These are phyloP conservation scores for Pontederia paniculata DNA, from an alignment of 176 grass and related monocot species.

Conservation along the genomic window DNA sequence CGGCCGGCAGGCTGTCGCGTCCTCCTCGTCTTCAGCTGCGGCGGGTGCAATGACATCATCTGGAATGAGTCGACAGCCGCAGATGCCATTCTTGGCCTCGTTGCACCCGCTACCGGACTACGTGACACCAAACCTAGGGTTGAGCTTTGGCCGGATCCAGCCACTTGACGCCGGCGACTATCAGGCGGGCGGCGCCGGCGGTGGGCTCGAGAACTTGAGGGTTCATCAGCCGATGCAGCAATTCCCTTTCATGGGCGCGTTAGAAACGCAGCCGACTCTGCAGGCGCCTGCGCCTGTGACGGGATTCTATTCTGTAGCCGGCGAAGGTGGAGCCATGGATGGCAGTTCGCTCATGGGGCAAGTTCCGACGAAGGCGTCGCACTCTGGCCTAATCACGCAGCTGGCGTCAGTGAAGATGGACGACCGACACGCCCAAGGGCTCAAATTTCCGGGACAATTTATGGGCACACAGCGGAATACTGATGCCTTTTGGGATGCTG, in stretches of 20 bases:
- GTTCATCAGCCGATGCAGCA: slow-evolving; percentile 40
- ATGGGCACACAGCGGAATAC: slow-evolving; percentile 33
- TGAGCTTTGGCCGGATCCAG: slow-evolving; percentile 56
- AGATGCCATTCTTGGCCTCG: slow-evolving; percentile 50
- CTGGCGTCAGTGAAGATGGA: slow-evolving; percentile 44
- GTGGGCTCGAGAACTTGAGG: slow-evolving; percentile 52
- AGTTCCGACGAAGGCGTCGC: slow-evolving; percentile 21
- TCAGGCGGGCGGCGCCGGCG: slow-evolving; percentile 31
- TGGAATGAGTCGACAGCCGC: slow-evolving; percentile 26
- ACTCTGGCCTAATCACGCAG: slow-evolving; percentile 18
- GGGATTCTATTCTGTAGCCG: slow-evolving; percentile 33
- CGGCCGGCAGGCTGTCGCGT: slow-evolving; percentile 6
- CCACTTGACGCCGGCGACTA: slow-evolving; percentile 40
- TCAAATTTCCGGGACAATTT: slow-evolving; percentile 43
- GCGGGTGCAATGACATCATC: slow-evolving; percentile 12
- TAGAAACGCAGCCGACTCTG: slow-evolving; percentile 29
- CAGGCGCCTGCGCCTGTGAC: not conserved
- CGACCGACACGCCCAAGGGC: slow-evolving; percentile 22
- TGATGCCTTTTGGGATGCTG: slow-evolving; percentile 33
- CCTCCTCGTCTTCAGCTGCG: slow-evolving; percentile 13
- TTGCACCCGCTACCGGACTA: slow-evolving; percentile 34
- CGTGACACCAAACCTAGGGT: slow-evolving; percentile 40
- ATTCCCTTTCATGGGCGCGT: slow-evolving; percentile 53
- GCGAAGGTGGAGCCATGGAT: slow-evolving; percentile 22
- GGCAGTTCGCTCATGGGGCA: slow-evolving; percentile 27